Percentiles rank a stretch among this genome's conserved stretches.
Evolutionary conservation across 2,329 filamentous ascomycete genomes (phyloP).

Genomic region (Xylaria sp.): DNA sequence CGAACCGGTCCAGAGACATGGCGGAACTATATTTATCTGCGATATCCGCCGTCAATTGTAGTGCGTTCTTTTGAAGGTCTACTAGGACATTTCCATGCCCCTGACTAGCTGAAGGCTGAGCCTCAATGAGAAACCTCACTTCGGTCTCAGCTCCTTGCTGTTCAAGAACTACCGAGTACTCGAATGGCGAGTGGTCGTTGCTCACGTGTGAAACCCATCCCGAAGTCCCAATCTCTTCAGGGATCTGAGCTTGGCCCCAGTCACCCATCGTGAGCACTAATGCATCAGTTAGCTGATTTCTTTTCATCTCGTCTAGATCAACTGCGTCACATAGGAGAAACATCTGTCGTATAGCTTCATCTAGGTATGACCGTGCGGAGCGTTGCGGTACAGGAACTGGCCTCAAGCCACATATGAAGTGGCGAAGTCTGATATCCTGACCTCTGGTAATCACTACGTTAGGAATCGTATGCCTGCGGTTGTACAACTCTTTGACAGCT

Average conservation of each 20-base stretch:
- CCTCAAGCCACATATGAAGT: slow-evolving; percentile 28
- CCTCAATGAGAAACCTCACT: slow-evolving; percentile 29
- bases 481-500: slow-evolving; percentile 27
- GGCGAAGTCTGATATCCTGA: slow-evolving; percentile 28
- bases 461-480: slow-evolving; percentile 27
- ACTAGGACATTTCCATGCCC: background rate
- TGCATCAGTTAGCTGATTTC: slow-evolving; percentile 7
- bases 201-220: slow-evolving; percentile 25
- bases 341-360: slow-evolving; percentile 26
- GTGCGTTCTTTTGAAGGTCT: slow-evolving; percentile 11
- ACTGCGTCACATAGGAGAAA: slow-evolving; percentile 23
- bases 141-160: slow-evolving; percentile 27
- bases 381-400: slow-evolving; percentile 19
- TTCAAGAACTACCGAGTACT: slow-evolving; percentile 28
- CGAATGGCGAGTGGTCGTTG: slow-evolving; percentile 27
- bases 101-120: slow-evolving; percentile 11
- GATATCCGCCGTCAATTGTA: slow-evolving; percentile 12
- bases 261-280: slow-evolving; percentile 9
- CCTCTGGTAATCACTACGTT: slow-evolving; percentile 31
- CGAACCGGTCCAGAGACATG: slow-evolving; percentile 24
- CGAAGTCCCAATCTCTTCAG: background rate
- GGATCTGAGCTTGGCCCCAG: slow-evolving; percentile 20
- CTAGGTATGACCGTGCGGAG: slow-evolving; percentile 13
- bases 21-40: slow-evolving; percentile 9
- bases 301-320: background rate